Evolutionary conservation across 495 filamentous ascomycete species (phyloP).

Genomic region (Rostrohypoxylon terebratum): DNA sequence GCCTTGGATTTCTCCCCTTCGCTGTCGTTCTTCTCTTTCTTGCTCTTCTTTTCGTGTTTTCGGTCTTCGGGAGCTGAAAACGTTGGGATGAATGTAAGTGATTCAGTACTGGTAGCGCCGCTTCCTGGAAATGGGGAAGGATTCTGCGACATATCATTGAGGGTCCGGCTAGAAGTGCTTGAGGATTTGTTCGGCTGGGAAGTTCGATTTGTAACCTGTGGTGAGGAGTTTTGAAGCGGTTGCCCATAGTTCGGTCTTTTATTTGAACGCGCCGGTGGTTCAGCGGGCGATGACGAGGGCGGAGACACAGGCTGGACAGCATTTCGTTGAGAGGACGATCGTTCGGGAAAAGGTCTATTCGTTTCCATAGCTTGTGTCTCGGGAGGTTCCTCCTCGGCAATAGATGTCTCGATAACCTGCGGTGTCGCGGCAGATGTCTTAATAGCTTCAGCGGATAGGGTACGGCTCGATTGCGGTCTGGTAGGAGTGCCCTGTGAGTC

Average conservation of each 20-base stretch:
- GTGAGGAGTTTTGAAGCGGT: conserved; percentile 44
- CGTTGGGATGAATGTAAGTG: conserved; percentile 86
- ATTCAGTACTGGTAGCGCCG: conserved; percentile 74
- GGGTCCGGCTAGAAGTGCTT: conserved; percentile 52
- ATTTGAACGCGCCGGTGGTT: conserved; percentile 62
- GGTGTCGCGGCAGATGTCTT: conserved; percentile 63
- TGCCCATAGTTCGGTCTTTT: conserved; percentile 58
- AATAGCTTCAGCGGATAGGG: conserved; percentile 39
- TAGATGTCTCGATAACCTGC: conserved; percentile 76
- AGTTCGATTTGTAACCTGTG: conserved; percentile 28
- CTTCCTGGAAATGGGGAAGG: conserved; percentile 79
- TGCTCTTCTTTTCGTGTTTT: conserved; percentile 77
- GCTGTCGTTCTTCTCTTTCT: conserved; percentile 68
- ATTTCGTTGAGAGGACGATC: conserved; percentile 66
- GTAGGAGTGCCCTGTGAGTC: conserved; percentile 21
- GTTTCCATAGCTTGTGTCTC: conserved; percentile 35
- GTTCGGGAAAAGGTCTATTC: conserved; percentile 57
- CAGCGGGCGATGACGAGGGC: conserved; percentile 44
- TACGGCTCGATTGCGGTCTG: conserved; percentile 37
- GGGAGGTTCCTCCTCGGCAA: conserved; percentile 59
- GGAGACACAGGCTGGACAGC: conserved; percentile 38
- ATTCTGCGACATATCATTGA: conserved; percentile 71
- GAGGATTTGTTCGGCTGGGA: conserved; percentile 35
- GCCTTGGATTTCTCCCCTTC: conserved; percentile 54
- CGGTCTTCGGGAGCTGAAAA: conserved; percentile 66